These are phyloP conservation scores for Solanum appendiculatum DNA, from an alignment of 257 asterid species.

Conservation along the genomic window DNA sequence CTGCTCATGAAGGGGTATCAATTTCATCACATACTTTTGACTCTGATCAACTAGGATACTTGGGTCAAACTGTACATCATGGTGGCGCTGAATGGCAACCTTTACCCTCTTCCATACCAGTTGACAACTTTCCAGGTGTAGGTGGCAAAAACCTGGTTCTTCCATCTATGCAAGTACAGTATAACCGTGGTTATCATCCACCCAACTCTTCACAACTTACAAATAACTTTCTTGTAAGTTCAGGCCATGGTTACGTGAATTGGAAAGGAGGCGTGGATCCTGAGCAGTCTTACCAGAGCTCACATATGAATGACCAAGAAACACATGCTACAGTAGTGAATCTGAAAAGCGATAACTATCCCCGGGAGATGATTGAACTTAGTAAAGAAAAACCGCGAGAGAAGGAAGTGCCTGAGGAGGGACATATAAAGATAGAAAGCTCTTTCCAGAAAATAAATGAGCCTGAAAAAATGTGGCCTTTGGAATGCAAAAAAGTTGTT, in stretches of 20 bases:
- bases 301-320: conserved; percentile 21
- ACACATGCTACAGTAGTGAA: conserved; percentile 18
- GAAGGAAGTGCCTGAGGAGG: conserved; percentile 29
- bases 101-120: conserved; percentile 20
- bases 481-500: conserved; percentile 27
- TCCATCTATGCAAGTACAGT: conserved; percentile 2
- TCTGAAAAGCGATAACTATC: conserved; percentile 20
- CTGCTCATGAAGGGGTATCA: conserved; percentile 32
- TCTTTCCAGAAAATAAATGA: conserved; percentile 34
- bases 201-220: conserved; percentile 23
- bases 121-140: conserved; percentile 14
- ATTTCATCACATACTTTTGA: conserved; percentile 27
- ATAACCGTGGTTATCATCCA: conserved; percentile 29
- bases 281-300: conserved; percentile 23
- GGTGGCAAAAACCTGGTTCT: conserved; percentile 16
- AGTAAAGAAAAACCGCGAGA: conserved; percentile 26
- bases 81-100: conserved; percentile 44
- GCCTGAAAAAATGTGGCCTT: conserved; percentile 19
- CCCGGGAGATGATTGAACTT: conserved; percentile 27
- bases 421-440: conserved; percentile 33
- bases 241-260: conserved; percentile 23
- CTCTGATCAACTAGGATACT: conserved; percentile 32
- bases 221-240: conserved; percentile 25
- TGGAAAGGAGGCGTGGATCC: conserved; percentile 16
- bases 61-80: conserved; percentile 16